These are phyloP conservation scores for Candida vartiovaarae DNA, from an alignment of 805 yeast genomes.

Conservation along the genomic window DNA sequence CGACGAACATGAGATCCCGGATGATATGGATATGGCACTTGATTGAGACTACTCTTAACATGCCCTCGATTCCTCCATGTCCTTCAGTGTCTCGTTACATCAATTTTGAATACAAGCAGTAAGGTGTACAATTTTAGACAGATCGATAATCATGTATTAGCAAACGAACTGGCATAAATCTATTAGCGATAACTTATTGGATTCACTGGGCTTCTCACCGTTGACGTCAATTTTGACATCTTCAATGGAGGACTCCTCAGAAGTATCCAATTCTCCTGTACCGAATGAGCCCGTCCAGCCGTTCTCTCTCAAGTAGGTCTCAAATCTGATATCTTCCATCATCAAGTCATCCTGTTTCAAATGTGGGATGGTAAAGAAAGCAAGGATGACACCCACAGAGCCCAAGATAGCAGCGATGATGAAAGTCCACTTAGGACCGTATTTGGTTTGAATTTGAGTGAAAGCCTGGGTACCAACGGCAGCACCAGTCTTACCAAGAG, in stretches of 20 bases:
- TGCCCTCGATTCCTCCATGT: too few relatives aligned
- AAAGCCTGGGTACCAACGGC: conserved; percentile 72
- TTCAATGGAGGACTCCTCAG: conserved; percentile 5
- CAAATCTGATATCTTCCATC: conserved; percentile 56
- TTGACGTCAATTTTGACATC: background rate
- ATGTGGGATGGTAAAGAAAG: conserved; percentile 61
- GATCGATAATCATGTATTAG: too few relatives aligned
- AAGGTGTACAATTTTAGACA: too few relatives aligned
- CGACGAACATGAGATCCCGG: too few relatives aligned
- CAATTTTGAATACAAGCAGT: too few relatives aligned
- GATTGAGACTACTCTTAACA: too few relatives aligned
- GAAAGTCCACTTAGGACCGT: conserved; percentile 70
- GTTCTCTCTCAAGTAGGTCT: conserved; percentile 45
- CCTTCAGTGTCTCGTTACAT: too few relatives aligned
- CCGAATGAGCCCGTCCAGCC: conserved; percentile 52
- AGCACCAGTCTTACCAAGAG: conserved; percentile 81
- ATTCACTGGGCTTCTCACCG: too few relatives aligned
- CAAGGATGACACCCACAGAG: conserved; percentile 50
- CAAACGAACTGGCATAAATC: too few relatives aligned
- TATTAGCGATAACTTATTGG: too few relatives aligned
- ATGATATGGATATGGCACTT: too few relatives aligned
- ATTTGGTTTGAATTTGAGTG: conserved; percentile 54
- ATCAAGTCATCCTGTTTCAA: conserved; percentile 61
- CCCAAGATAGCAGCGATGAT: conserved; percentile 76
- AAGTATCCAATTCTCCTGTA: conserved; percentile 12